These are phyloP conservation scores for Pseudogymnoascus pannorum DNA, from an alignment of 2,329 filamentous ascomycete genomes.

Conservation along the genomic window DNA sequence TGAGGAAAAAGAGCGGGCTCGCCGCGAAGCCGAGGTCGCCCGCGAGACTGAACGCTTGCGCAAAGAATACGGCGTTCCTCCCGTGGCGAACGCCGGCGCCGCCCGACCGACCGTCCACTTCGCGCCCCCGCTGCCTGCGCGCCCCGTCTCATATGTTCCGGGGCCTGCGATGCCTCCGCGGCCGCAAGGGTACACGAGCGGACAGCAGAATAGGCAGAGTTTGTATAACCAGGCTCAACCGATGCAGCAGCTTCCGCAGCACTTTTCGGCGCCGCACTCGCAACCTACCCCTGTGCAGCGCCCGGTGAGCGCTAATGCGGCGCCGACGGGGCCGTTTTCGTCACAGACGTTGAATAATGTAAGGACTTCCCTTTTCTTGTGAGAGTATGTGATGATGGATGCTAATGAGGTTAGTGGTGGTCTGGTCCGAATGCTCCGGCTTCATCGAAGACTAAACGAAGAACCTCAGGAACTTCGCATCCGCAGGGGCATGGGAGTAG, in stretches of 20 bases:
- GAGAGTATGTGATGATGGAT: neutral
- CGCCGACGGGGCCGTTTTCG: conserved; percentile 3
- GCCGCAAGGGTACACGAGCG: neutral
- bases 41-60: conserved; percentile 77
- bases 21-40: conserved; percentile 55
- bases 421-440: neutral
- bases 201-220: neutral
- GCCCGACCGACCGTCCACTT: conserved; percentile 11
- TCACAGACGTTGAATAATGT: conserved; percentile 12
- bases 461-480: neutral
- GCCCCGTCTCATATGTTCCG: conserved; percentile 2
- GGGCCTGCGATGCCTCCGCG: neutral
- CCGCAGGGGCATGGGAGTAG: neutral
- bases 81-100: conserved; percentile 7
- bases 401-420: neutral
- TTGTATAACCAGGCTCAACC: conserved; percentile 10
- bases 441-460: neutral
- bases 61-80: conserved; percentile 51
- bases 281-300: conserved; percentile 22
- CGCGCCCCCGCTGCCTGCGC: conserved; percentile 14
- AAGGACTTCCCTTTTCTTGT: neutral
- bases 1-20: conserved; percentile 54
- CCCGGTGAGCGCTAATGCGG: conserved; percentile 20
- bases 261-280: conserved; percentile 24
- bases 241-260: conserved; percentile 17